These are phyloP conservation scores for apple (Malus domestica) DNA, from an alignment of 306 rosid species.

Conservation along the genomic window ASM211411v1 NC_041793.1:26437501-26438000, in stretches of 20 bases:
- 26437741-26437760: neutral
- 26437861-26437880: slow-evolving; percentile 38
- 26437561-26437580: neutral
- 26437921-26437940: slow-evolving; percentile 74
- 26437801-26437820: too few relatives aligned
- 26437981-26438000: slow-evolving; percentile 1
- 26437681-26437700: too few relatives aligned
- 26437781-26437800: neutral
- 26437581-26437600: neutral
- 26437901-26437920: slow-evolving; percentile 56
- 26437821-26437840: slow-evolving; percentile 8
- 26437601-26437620: neutral
- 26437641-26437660: neutral
- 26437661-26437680: too few relatives aligned
- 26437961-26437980: neutral
- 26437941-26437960: slow-evolving; percentile 60
- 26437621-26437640: neutral
- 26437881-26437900: slow-evolving; percentile 24
- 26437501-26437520: too few relatives aligned
- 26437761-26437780: neutral
- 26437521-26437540: too few relatives aligned
- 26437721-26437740: neutral
- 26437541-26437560: neutral
- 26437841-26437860: slow-evolving; percentile 49
- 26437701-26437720: too few relatives aligned